Base-by-base conservation (phyloP, 352 stramenopile species). In the Phytopythium boreale region DNA sequence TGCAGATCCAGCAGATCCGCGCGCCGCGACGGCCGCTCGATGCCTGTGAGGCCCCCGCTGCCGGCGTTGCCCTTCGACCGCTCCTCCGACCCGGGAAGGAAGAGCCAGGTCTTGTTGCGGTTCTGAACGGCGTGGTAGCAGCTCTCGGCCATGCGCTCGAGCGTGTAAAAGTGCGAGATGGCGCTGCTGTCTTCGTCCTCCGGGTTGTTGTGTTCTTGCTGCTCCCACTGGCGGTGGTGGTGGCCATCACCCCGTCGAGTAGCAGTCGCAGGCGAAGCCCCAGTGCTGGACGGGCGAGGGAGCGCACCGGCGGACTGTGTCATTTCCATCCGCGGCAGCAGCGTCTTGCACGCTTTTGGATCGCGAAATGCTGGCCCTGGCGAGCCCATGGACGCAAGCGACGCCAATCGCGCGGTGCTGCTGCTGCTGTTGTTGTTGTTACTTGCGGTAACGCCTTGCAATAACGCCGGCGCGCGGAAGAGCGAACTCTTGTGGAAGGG, bases 151-250 rank as follows among this genome's bases (percentile, higher is more conserved):
- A 92, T 76, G 41, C 82, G 87, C 62, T 93, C 84, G 26, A 93
- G 71, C 26, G 86, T 88, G 71, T 94, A 94, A 51, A 93, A 88
- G 61, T 90, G 86, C 31, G 79, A 88, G 20, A 88, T 72, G 2
- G 71, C 37, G 27, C 74, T 73, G 2, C 79, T 63, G 11, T 81
- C 70, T 0, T 80, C 69, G 4, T 80, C 72, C 24, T 65, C 56
- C 59, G 61, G 51, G 11, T 72, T 65, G 24, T 73, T 47, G 29
- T 56, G 11, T 6, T 29, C 34, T 57, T 53, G 5, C 10, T 43
- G 14, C 22, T 12, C 12, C 52, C 56, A 14, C n/a, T 24, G n/a
- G 14, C 39, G 17, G 2, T 55, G 64, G 15, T 56, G 29, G 31
- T 12, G 26, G 17, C 15, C 34, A 17, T 59, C 52, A 17, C 41